Evolutionary conservation across 2,329 filamentous ascomycete genomes (phyloP).

Genomic region (Graphilbum fragrans): DNA sequence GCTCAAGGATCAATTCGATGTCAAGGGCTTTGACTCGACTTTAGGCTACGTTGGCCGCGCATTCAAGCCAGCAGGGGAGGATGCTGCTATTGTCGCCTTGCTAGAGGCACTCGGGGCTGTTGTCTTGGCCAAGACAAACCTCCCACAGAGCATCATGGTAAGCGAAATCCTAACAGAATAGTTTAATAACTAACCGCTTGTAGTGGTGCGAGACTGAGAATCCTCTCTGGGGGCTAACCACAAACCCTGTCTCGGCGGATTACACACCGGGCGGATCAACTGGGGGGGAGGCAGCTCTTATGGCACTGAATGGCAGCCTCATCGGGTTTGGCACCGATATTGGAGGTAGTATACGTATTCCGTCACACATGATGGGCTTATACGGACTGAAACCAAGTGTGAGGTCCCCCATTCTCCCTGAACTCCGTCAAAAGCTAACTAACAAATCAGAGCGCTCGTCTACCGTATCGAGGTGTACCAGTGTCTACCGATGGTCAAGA

Average conservation of each 20-base stretch:
- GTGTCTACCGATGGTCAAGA: slow-evolving; percentile 10
- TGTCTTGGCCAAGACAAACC: slow-evolving; percentile 14
- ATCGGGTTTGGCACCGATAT: slow-evolving; percentile 36
- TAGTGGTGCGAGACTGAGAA: slow-evolving; percentile 20
- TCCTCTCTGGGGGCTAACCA: slow-evolving; percentile 21
- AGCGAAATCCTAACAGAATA: background rate
- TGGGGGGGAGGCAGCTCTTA: slow-evolving; percentile 23
- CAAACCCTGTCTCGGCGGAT: slow-evolving; percentile 20
- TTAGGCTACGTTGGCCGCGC: slow-evolving; percentile 22
- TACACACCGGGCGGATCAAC: slow-evolving; percentile 23
- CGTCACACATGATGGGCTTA: slow-evolving; percentile 19
- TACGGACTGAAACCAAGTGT: slow-evolving; percentile 18
- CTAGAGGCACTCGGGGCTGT: slow-evolving; percentile 17
- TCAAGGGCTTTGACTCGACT: slow-evolving; percentile 5
- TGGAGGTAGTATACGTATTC: slow-evolving; percentile 15
- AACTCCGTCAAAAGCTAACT: slow-evolving; percentile 6
- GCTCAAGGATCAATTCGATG: slow-evolving; percentile 19
- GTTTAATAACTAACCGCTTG: background rate
- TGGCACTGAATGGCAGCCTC: slow-evolving; percentile 19
- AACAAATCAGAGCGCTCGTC: slow-evolving; percentile 23
- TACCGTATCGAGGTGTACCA: slow-evolving; percentile 44
- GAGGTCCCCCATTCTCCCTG: slow-evolving; percentile 24
- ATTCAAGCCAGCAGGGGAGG: background rate
- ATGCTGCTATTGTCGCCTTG: slow-evolving; percentile 10
- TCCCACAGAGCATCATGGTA: slow-evolving; percentile 17